Base-by-base conservation (phyloP, 164 flowering plant genomes). In the Nymphaea thermarum region DNA sequence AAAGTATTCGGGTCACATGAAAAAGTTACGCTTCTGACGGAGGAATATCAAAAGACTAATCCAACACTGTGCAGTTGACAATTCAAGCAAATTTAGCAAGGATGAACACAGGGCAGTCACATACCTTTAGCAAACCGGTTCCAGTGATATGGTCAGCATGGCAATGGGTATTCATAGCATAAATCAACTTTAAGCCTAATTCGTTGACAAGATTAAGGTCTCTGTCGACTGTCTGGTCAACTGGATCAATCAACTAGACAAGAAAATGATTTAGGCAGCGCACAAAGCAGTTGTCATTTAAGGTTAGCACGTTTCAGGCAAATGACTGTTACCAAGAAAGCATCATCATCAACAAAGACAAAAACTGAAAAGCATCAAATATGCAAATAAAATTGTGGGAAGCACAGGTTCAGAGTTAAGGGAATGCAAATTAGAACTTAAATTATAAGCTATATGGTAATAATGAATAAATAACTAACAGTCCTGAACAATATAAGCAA, bases 121-220 rank as follows among this genome's bases (percentile, higher is more conserved):
- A 60, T 60, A 89, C 98, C 98, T 94, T 94, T 47, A 94, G 77
- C 51, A 84, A 69, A 51, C 96, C 98, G 72, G 90, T 82, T 18
- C 98, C 98, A 69, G 98, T 94, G 71, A 94, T 83, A 79, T 94
- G 98, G 80, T 94, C 98, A 72, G 98, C 97, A 80, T 94, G 98
- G 18, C 89, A 93, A 77, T 94, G 98, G 12, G 98, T 94, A 78
- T 94, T 94, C 73, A 91, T 78, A 18, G 96, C 97, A 80, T 88
- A 91, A 42, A 89, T 76, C 65, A 94, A 91, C 81, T 88, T 86
- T 83, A 94, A 74, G 4, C 96, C 93, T 62, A 94, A 72, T 5
- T 94, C 96, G 62, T 82, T 77, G 44, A 88, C 73, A 45, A 94
- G 82, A 43, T 81, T 63, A 60, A 91, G 74, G 76, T 91, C 98